Conservation (phyloP, 2,329 filamentous ascomycete species). For the Fusarium buharicum region DNA sequence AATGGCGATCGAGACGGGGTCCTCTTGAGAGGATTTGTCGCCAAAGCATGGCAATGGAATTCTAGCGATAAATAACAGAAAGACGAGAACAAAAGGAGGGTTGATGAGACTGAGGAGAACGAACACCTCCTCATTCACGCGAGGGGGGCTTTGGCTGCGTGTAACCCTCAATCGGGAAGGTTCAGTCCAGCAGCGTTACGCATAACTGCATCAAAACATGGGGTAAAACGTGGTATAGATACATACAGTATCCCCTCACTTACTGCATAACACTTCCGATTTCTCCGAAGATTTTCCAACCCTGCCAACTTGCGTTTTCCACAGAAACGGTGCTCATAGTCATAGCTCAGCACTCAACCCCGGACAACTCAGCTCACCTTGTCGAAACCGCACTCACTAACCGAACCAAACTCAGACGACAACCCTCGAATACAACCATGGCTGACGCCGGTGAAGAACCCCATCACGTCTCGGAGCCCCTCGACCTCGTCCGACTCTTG, state of each 20-base stretch:
- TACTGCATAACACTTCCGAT: constrained; percentile 15
- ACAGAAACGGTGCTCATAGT: constrained; percentile 34
- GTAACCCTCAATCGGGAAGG: constrained; percentile 38
- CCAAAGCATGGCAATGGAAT: constrained; percentile 45
- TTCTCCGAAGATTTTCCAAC: constrained; percentile 43
- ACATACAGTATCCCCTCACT: constrained; percentile 5
- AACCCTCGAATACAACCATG: constrained; percentile 64
- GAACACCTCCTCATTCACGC: constrained; percentile 29
- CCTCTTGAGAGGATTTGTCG: constrained; percentile 43
- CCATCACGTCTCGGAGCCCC: constrained; percentile 83
- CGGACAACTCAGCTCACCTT: constrained; percentile 20
- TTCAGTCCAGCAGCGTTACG: constrained; percentile 10
- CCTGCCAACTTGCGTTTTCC: constrained; percentile 37
- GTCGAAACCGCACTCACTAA: constrained; percentile 11
- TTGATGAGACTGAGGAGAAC: constrained; percentile 14
- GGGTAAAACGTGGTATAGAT: constrained; percentile 24
- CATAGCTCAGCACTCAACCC: constrained; percentile 24
- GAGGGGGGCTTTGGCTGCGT: constrained; percentile 38
- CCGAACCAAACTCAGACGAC: constrained; percentile 6
- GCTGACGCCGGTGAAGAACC: constrained; percentile 82
- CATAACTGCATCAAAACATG: constrained; percentile 33
- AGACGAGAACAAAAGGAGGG: constrained; percentile 8
- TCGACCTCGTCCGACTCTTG: constrained; percentile 93
- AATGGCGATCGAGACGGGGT: constrained; percentile 39
- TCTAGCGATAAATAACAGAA: constrained; percentile 8